A percentile compares a stretch with the other conserved stretches of the same genome.
These are phyloP conservation scores for Sarcodon aspratus DNA, from an alignment of 768 basidiomycete genomes.

Conservation along the genomic window DNA sequence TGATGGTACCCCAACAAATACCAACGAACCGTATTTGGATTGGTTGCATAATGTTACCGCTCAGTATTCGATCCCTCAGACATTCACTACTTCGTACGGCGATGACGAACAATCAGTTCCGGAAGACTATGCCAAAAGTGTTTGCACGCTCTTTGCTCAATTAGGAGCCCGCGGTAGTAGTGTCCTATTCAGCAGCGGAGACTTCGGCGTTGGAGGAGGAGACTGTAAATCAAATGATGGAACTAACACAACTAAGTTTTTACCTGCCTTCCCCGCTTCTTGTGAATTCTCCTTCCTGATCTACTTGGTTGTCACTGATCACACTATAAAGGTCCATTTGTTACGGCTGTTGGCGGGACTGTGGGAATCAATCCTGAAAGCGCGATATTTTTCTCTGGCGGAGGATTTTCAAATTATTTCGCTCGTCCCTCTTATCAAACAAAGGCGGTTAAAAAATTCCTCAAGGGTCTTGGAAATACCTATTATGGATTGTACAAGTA, in stretches of 20 bases:
- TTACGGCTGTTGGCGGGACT: conserved; percentile 67
- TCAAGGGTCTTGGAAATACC: conserved; percentile 31
- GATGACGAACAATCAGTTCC: conserved; percentile 73
- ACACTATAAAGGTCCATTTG: conserved; percentile 23
- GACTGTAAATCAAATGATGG: conserved; percentile 55
- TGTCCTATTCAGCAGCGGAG: conserved; percentile 55
- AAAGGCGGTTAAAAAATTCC: conserved; percentile 28
- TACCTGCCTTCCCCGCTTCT: conserved; percentile 44
- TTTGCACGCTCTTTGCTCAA: conserved; percentile 51
- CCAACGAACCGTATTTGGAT: conserved; percentile 37
- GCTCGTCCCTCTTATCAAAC: conserved; percentile 43
- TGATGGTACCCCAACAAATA: conserved; percentile 21
- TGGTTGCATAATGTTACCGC: conserved; percentile 53
- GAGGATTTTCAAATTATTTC: conserved; percentile 66
- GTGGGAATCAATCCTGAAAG: conserved; percentile 42
- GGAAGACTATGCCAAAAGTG: conserved; percentile 40
- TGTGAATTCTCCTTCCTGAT: conserved; percentile 20
- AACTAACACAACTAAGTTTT: conserved; percentile 38
- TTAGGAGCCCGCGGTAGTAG: conserved; percentile 64
- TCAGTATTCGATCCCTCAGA: conserved; percentile 36
- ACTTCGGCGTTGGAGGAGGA: conserved; percentile 59
- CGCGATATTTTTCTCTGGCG: conserved; percentile 52
- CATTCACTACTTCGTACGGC: conserved; percentile 61
- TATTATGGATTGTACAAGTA: conserved; percentile 52
- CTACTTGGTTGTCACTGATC: not conserved